These are phyloP conservation scores for Lactarius sp. DNA, from an alignment of 768 basidiomycete genomes.

Conservation along the genomic window DNA sequence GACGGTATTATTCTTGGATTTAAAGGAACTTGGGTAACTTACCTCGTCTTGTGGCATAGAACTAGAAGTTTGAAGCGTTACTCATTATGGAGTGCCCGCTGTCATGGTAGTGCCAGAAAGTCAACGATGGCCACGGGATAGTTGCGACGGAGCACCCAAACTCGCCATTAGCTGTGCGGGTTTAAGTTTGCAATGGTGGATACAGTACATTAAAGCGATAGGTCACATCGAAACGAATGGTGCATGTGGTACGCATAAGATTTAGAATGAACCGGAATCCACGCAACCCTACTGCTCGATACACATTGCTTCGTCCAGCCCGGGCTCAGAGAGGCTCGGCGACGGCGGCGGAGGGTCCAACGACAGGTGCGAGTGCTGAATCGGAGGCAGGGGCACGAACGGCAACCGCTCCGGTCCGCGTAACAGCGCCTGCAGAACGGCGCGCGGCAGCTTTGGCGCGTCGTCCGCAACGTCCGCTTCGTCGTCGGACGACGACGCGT, in stretches of 20 bases:
- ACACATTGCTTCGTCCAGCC: constrained; percentile 19
- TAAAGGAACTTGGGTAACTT: no score
- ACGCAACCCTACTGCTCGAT: constrained; percentile 3
- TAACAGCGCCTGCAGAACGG: constrained; percentile 12
- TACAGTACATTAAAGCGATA: not conserved
- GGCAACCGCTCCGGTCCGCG: constrained; percentile 1
- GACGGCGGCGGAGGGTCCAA: not conserved
- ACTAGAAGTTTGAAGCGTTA: no score
- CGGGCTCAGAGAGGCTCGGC: not conserved
- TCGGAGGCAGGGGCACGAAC: not conserved
- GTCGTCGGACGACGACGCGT: constrained; percentile 24
- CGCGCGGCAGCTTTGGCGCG: constrained; percentile 16
- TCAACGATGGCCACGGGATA: not conserved
- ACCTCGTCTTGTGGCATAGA: no score
- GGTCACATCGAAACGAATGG: not conserved
- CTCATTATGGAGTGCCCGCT: no score
- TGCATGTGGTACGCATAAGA: not conserved
- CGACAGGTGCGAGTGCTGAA: not conserved
- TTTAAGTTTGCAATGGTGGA: not conserved
- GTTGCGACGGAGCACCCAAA: not conserved
- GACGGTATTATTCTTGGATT: not conserved
- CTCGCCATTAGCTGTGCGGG: no score
- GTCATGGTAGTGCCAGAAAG: no score
- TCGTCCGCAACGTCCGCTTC: constrained; percentile 14
- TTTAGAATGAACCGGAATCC: not conserved